Conservation (phyloP, 2,329 filamentous ascomycete species). For the Fusarium napiforme region DNA sequence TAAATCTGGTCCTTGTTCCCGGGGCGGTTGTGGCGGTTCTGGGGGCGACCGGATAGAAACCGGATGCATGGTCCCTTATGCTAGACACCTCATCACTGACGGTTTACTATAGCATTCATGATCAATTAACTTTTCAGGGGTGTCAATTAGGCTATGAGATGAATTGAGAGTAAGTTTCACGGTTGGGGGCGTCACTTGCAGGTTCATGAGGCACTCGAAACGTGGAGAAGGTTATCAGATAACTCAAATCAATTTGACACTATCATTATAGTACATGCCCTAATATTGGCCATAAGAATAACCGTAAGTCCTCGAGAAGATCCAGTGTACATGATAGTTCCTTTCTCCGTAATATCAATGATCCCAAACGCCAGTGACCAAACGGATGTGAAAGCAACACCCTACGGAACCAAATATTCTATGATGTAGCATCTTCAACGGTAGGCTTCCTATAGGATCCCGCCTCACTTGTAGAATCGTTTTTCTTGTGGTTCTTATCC, state of each 20-base stretch:
- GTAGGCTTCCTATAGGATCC: constrained; percentile 41
- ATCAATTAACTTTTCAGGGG: not conserved
- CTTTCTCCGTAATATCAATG: constrained; percentile 1
- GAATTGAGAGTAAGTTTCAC: not conserved
- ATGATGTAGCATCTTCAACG: constrained; percentile 33
- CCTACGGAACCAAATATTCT: not conserved
- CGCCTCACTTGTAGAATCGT: constrained; percentile 27
- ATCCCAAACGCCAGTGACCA: constrained; percentile 27
- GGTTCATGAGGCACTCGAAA: not conserved
- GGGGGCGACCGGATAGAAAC: constrained; percentile 20
- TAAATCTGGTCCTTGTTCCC: constrained; percentile 10
- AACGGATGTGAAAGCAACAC: constrained; percentile 1
- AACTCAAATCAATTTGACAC: constrained; percentile 14
- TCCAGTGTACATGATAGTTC: constrained; percentile 8
- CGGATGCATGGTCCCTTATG: constrained; percentile 17
- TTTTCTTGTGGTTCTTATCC: constrained; percentile 1
- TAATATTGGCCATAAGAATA: not conserved
- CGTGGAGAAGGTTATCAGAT: not conserved
- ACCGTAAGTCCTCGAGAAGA: not conserved
- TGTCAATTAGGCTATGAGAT: not conserved
- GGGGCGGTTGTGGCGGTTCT: constrained; percentile 13
- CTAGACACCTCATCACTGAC: constrained; percentile 22
- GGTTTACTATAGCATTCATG: not conserved
- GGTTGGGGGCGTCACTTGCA: not conserved
- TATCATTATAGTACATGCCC: constrained; percentile 16